Evolutionary conservation across 2,329 filamentous ascomycete genomes (phyloP), one percentile per base, ranked within the genome.

Genomic region (Xylariaceae sp.): DNA sequence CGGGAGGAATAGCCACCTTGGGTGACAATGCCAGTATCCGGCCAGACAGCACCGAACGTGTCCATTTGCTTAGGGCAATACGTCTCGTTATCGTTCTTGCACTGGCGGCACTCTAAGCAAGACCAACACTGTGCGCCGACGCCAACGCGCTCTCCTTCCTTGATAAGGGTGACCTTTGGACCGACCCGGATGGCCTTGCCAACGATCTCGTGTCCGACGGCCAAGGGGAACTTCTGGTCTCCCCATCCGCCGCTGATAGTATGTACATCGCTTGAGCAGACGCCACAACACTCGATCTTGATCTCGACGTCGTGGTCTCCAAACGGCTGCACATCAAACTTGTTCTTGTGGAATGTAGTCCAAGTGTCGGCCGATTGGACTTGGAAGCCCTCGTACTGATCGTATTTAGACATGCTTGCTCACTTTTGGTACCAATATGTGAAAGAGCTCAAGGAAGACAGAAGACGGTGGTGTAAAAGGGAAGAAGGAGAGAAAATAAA

Each of bases 291-390:
- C 50, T 88, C 81, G 55, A 95, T 83, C 70, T 89, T 84, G 65
- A 95, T 78, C 60, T 94, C 88, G 54, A 95, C 78, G 59, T 95
- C 88, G 63, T 86, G 76, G 60, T 89, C 85, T 50, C 83, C 86
- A 60, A 94, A 94, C 13, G 85, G 84, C 69, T 94, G 92, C 42
- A 89, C 80, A 52, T 81, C 76, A 69, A 87, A 88, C 69, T 89
- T 62, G 57, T 83, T 79, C 66, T 86, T 83, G 55, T 81, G 69
- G 56, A 81, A 79, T 43, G 80, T 69, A 48, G 74, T 63, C 70
- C 71, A 77, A 31, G 66, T 69, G 35, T 71, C 70, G 16, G 71
- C 61, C 38, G 67, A 67, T 41, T 73, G 61, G 54, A 78, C 71
- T 63, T 79, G 74, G 65, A 80, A 81, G 48, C 76, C 74, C 41